Percentiles rank a stretch among this genome's conserved stretches.
These are phyloP conservation scores for Aurifilum marmelostoma DNA, from an alignment of 2,329 filamentous ascomycete genomes.

Conservation along the genomic window DNA sequence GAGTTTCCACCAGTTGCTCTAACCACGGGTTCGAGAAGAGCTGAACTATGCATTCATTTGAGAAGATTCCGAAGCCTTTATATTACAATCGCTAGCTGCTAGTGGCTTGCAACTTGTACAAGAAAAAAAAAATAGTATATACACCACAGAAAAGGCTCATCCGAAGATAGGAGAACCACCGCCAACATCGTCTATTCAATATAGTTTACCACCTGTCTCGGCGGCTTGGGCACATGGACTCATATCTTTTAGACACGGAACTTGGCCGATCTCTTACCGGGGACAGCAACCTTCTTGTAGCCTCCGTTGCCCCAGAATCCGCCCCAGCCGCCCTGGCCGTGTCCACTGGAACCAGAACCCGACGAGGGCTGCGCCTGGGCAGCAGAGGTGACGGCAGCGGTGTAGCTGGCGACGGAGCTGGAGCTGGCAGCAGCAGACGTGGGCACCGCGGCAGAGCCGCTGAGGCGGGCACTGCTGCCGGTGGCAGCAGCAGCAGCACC, in stretches of 20 bases:
- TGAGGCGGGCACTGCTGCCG: not conserved
- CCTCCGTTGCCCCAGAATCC: not conserved
- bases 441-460: not conserved
- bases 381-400: conserved; percentile 9
- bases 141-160: not conserved
- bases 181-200: not conserved
- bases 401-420: conserved; percentile 5
- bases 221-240: no score
- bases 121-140: conserved; percentile 6
- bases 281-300: not conserved
- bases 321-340: conserved; percentile 14
- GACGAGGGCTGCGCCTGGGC: conserved; percentile 8
- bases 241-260: conserved; percentile 1
- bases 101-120: conserved; percentile 3
- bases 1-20: no score
- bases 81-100: conserved; percentile 11
- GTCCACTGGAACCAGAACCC: not conserved
- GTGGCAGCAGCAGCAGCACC: not conserved
- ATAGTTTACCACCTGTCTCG: not conserved
- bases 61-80: not conserved
- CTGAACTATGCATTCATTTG: not conserved
- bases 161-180: not conserved
- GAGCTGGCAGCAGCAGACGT: conserved; percentile 3
- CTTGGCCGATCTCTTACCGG: conserved; percentile 3
- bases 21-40: no score